Evolutionary conservation across 2,329 filamentous ascomycete species (phyloP).

Genomic region (Fusarium proliferatum): DNA sequence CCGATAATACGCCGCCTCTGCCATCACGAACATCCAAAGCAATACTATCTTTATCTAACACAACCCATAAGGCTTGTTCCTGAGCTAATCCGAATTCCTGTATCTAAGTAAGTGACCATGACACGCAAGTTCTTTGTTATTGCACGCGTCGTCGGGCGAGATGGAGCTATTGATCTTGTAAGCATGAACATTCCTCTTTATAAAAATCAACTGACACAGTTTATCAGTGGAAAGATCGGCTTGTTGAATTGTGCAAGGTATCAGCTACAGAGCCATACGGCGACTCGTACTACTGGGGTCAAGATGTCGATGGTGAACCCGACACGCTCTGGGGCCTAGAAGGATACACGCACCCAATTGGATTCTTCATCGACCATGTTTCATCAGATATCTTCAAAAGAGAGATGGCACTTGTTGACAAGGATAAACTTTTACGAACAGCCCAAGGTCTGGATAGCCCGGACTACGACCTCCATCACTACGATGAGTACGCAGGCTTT

Average conservation of each 20-base stretch:
- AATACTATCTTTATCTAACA: rapidly evolving
- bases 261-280: background rate
- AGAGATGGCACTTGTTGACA: background rate
- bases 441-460: background rate
- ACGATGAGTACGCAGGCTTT: background rate
- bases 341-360: background rate
- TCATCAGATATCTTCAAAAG: background rate
- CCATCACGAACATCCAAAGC: background rate
- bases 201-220: rapidly evolving
- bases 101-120: rapidly evolving
- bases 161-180: background rate
- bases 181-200: rapidly evolving
- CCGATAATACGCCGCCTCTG: background rate
- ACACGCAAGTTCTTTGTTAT: background rate
- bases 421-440: background rate
- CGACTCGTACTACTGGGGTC: background rate
- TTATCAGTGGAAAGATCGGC: background rate
- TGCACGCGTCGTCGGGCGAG: background rate
- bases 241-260: background rate
- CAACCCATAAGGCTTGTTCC: rapidly evolving
- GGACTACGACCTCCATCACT: background rate
- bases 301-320: background rate
- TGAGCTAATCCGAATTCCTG: rapidly evolving
- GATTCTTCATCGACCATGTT: background rate
- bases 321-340: background rate